A percentile compares a stretch with the other conserved stretches of the same genome.
Conservation (phyloP, 768 basidiomycete genomes). For the Cantharellus cinnabarinus region DNA sequence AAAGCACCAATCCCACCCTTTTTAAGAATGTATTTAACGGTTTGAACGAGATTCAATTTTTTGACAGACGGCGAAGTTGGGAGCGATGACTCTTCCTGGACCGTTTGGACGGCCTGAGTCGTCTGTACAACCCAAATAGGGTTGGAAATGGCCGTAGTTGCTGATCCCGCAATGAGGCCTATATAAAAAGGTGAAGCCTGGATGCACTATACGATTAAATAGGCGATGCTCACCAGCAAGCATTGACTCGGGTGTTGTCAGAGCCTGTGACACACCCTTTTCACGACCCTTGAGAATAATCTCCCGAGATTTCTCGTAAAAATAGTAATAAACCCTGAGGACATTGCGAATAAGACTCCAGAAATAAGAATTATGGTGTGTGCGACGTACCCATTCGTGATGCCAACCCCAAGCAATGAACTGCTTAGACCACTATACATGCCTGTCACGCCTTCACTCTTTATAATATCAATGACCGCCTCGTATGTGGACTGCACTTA, state of each 20-base stretch:
- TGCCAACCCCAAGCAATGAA: slow-evolving; percentile 71
- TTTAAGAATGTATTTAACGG: slow-evolving; percentile 43
- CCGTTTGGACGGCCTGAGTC: slow-evolving; percentile 52
- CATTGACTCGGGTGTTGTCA: slow-evolving; percentile 78
- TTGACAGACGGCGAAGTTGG: slow-evolving; percentile 18
- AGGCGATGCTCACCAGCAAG: slow-evolving; percentile 49
- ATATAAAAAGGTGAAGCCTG: neutral
- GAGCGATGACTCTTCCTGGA: slow-evolving; percentile 3
- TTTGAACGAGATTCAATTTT: slow-evolving; percentile 44
- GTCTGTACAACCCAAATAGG: slow-evolving; percentile 97
- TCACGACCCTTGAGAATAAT: slow-evolving; percentile 29
- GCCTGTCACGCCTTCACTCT: slow-evolving; percentile 64
- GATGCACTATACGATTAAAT: neutral
- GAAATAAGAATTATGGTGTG: neutral
- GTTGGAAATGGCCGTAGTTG: slow-evolving; percentile 75
- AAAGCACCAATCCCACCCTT: slow-evolving; percentile 66
- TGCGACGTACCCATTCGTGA: slow-evolving; percentile 63
- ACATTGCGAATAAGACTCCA: neutral
- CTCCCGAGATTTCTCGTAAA: slow-evolving; percentile 54
- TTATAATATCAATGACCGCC: slow-evolving; percentile 52
- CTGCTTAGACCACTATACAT: slow-evolving; percentile 77
- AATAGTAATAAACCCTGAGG: slow-evolving; percentile 76
- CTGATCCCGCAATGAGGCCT: slow-evolving; percentile 36
- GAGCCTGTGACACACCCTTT: slow-evolving; percentile 29
- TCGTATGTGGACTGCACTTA: slow-evolving; percentile 35